phyloP scores from a whole-genome alignment of 495 filamentous ascomycete species.

The Physcia stellaris region DNA sequence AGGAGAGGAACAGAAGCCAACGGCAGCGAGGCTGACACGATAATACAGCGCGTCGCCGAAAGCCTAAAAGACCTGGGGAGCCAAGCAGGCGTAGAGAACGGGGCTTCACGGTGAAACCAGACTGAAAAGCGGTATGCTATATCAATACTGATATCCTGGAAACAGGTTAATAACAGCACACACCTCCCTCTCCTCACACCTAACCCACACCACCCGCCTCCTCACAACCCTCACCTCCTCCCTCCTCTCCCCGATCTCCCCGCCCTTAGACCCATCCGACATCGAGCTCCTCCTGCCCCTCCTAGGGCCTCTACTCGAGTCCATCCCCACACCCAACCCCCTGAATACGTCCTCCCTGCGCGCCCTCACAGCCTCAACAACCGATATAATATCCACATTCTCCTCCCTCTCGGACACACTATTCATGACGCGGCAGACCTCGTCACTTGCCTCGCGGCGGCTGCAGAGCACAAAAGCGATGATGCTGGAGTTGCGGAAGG shows the following conservation, averaged over 20 bases:
- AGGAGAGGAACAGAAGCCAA: constrained; percentile 59
- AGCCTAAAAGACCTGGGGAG: constrained; percentile 63
- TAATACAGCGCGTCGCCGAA: constrained; percentile 59
- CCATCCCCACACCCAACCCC: constrained; percentile 37
- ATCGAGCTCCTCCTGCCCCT: constrained; percentile 60
- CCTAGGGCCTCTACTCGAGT: constrained; percentile 33
- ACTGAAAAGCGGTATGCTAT: too few relatives aligned
- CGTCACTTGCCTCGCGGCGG: constrained; percentile 59
- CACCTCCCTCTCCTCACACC: constrained; percentile 67
- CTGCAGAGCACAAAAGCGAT: constrained; percentile 65
- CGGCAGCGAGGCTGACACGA: constrained; percentile 51
- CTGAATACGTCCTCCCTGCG: constrained; percentile 45
- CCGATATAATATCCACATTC: constrained; percentile 66
- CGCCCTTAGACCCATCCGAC: constrained; percentile 71
- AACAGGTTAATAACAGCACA: constrained; percentile 82
- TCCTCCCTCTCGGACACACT: constrained; percentile 80
- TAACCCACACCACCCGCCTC: constrained; percentile 70
- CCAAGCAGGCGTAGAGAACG: constrained; percentile 70
- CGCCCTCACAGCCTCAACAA: constrained; percentile 56
- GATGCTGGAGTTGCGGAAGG: constrained; percentile 67
- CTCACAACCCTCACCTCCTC: constrained; percentile 70
- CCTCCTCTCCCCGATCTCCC: constrained; percentile 35
- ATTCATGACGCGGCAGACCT: constrained; percentile 86
- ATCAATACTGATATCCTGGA: too few relatives aligned
- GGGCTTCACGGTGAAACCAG: constrained; percentile 64